Evolutionary conservation across 495 filamentous ascomycete genomes (phyloP).

Genomic region (Staphylotrichum longicolle): DNA sequence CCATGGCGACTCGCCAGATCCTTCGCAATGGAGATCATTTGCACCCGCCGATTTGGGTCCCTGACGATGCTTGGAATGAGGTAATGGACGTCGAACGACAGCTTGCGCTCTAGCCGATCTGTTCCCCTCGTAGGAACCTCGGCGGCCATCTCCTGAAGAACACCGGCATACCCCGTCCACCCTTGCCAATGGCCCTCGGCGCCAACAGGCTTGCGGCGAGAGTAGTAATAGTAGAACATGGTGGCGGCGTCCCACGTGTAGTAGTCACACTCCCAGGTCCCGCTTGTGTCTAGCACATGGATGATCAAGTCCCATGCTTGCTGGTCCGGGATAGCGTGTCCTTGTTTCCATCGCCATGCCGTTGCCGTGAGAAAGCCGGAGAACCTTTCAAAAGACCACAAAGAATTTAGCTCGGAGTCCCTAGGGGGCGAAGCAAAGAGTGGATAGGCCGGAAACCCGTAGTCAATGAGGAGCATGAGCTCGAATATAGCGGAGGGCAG

Average conservation of each 20-base stretch:
- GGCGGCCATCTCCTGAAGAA: constrained; percentile 20
- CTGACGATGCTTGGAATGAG: neutral
- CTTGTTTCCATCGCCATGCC: neutral
- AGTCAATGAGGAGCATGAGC: neutral
- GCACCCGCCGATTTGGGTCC: neutral
- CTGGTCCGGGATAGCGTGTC: neutral
- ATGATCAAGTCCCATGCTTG: neutral
- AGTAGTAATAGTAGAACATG: constrained; percentile 17
- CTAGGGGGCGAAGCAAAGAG: too few species aligned
- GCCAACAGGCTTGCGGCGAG: neutral
- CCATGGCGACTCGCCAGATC: neutral
- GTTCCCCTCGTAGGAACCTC: constrained; percentile 15
- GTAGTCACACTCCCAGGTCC: neutral
- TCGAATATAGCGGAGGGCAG: neutral
- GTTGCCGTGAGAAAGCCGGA: neutral
- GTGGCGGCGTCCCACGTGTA: neutral
- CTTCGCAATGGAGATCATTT: neutral
- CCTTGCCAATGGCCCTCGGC: neutral
- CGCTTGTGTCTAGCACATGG: neutral
- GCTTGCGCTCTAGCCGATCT: constrained; percentile 18
- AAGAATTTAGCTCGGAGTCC: neutral
- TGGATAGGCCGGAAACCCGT: neutral
- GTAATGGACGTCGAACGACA: constrained; percentile 19
- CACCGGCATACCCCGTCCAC: constrained; percentile 16
- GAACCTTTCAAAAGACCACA: constrained; percentile 3